Percentiles rank a stretch among this genome's conserved stretches.
These are phyloP conservation scores for Ophiocordyceps sinensis DNA, from an alignment of 2,329 filamentous ascomycete genomes.

Conservation along the genomic window DNA sequence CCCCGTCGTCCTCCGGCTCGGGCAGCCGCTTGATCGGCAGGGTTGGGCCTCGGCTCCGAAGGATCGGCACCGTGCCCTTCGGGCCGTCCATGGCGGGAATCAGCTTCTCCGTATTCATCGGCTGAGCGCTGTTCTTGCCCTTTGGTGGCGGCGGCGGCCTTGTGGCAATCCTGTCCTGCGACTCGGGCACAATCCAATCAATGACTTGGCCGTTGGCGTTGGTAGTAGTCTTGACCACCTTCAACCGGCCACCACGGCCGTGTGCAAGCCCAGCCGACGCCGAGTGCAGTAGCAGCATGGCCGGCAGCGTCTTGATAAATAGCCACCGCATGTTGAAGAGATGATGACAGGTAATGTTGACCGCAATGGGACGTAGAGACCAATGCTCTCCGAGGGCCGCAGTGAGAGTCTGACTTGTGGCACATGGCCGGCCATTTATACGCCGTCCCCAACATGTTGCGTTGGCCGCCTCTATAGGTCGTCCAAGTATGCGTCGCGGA, in stretches of 20 bases:
- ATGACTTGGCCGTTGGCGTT: conserved; percentile 5
- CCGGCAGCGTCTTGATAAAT: background rate
- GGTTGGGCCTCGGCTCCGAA: conserved; percentile 3
- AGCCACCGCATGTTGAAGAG: background rate
- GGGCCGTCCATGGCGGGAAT: conserved; percentile 3
- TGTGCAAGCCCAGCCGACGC: background rate
- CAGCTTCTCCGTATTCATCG: background rate
- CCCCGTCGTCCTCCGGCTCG: background rate
- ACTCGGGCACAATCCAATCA: conserved; percentile 7
- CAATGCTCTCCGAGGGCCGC: background rate
- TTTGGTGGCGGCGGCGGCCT: conserved; percentile 2
- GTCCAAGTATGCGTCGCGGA: background rate
- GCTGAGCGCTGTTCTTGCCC: background rate
- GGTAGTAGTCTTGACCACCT: conserved; percentile 5
- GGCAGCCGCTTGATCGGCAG: conserved; percentile 5
- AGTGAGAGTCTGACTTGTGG: background rate
- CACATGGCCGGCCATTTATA: background rate
- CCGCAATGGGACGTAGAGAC: background rate
- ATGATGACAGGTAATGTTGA: background rate
- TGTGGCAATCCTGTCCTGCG: conserved; percentile 5
- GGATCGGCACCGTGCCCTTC: conserved; percentile 7
- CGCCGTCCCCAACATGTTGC: background rate
- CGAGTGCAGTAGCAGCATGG: background rate
- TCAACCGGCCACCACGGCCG: background rate
- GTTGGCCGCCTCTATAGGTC: background rate